Conservation (phyloP, 345 rosid genomes). For the Gossypium herbaceum region DNA sequence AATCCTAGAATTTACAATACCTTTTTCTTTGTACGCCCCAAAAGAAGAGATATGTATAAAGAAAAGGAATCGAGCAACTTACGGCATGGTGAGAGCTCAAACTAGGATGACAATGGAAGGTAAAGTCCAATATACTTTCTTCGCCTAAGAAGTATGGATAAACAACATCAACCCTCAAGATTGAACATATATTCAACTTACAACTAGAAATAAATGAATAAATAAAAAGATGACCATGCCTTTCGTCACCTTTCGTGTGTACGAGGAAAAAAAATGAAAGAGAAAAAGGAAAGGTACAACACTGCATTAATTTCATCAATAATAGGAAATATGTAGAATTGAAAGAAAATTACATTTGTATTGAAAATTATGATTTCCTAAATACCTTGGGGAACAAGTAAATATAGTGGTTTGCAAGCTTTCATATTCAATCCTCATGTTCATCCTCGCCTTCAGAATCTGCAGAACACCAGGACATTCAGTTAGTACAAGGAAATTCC, state of each 20-base stretch:
- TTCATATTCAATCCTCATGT: conserved; percentile 53
- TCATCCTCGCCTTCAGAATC: conserved; percentile 86
- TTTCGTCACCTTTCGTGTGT: background rate
- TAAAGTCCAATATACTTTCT: background rate
- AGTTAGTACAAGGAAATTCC: too few relatives aligned
- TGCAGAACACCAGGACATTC: conserved; percentile 27
- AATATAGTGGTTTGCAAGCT: background rate
- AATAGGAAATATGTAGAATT: background rate
- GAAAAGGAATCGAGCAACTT: background rate
- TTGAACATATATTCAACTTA: background rate
- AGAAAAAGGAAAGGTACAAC: background rate
- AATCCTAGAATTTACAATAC: too few relatives aligned
- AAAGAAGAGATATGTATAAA: background rate
- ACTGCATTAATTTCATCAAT: background rate
- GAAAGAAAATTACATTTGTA: background rate
- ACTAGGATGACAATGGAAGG: background rate
- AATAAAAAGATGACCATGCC: background rate
- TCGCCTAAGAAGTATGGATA: background rate
- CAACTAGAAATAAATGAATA: background rate
- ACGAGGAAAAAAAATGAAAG: background rate
- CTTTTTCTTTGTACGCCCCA: too few relatives aligned
- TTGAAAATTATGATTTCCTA: background rate
- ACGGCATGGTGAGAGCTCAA: background rate
- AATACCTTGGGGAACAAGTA: background rate
- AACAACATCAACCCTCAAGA: background rate